Evolutionary conservation across 805 yeast species (phyloP).

Genomic region (Metschnikowia bowlesiae): DNA sequence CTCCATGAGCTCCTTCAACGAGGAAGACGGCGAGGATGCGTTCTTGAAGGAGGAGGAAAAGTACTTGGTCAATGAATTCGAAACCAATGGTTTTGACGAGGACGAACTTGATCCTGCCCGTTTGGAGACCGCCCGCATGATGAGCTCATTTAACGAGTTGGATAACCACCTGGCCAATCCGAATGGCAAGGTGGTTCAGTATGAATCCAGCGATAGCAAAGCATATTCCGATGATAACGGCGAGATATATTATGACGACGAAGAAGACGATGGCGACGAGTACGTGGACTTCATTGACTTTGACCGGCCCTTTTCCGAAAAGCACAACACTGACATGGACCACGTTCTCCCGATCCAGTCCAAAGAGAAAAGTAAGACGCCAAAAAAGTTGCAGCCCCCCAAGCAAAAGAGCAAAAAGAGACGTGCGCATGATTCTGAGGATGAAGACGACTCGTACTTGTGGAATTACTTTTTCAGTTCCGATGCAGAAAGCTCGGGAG

Average conservation of each 20-base stretch:
- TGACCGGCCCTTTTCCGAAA: constrained; percentile 26
- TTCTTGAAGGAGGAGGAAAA: constrained; percentile 42
- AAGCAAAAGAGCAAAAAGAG: constrained; percentile 15
- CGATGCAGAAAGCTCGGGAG: constrained; percentile 31
- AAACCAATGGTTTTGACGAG: constrained; percentile 43
- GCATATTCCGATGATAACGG: constrained; percentile 21
- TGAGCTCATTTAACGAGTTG: constrained; percentile 14
- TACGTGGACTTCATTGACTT: constrained; percentile 38
- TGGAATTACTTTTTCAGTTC: constrained; percentile 68
- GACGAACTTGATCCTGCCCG: constrained; percentile 35
- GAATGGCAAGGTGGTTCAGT: constrained; percentile 37
- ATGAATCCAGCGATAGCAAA: constrained; percentile 31
- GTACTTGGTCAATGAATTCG: constrained; percentile 43
- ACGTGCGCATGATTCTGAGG: constrained; percentile 30
- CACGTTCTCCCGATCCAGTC: constrained; percentile 5
- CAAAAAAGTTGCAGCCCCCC: constrained; percentile 8
- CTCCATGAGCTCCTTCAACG: constrained; percentile 31
- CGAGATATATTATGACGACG: constrained; percentile 15
- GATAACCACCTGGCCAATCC: constrained; percentile 17
- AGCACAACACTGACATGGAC: constrained; percentile 6
- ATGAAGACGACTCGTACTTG: constrained; percentile 65
- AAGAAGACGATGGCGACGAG: constrained; percentile 37
- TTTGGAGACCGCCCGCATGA: constrained; percentile 13
- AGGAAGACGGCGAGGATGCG: constrained; percentile 33
- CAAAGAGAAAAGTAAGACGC: constrained; percentile 9